Base-by-base conservation (phyloP, 345 rosid genomes). In the Leavenworthia alabamica region DNA sequence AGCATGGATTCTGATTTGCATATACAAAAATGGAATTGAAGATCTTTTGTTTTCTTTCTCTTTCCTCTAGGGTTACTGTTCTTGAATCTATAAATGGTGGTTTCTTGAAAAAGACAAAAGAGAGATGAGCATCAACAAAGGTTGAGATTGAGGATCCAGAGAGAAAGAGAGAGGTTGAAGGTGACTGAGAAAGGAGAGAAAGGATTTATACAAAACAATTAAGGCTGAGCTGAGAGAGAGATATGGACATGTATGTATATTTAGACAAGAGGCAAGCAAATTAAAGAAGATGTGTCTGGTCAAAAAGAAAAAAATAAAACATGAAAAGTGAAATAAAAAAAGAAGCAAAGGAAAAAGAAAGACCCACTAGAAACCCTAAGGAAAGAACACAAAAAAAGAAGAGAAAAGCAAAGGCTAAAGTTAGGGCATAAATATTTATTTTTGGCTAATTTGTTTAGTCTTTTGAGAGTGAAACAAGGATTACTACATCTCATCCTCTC, bases 381-480 rank as follows among this genome's bases (percentile, higher is more conserved):
- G 78, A 75, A 75, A 68, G n/a, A n/a, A n/a, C n/a, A n/a, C n/a
- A n/a, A n/a, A n/a, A n/a, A n/a, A n/a, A n/a, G n/a, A n/a, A n/a
- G n/a, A 54, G 60, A 13, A 65, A 71, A 70, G 66, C 75, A 72
- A 70, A 60, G 46, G 74, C 75, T 74, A 70, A 67, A 51, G 66
- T 32, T 46, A 62, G 61, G 73, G 73, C 65, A 66, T 68, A 70
- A 35, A 31, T 64, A 44, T n/a, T n/a, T 42, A 42, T 35, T 36
- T 65, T 66, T 64, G 74, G 74, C 49, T 62, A 70, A 70, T 47
- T 51, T 65, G 66, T 49, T 47, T 66, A 49, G 66, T 51, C 73
- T 48, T 70, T 68, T 72, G 75, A 70, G 78, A 79, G 81, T 62
- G 76, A 82, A 77, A 75, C 73, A 67, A 74, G 79, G 77, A 62